phyloP scores from a whole-genome alignment of 257 asterid species.

The Nicotiana paniculata region DNA sequence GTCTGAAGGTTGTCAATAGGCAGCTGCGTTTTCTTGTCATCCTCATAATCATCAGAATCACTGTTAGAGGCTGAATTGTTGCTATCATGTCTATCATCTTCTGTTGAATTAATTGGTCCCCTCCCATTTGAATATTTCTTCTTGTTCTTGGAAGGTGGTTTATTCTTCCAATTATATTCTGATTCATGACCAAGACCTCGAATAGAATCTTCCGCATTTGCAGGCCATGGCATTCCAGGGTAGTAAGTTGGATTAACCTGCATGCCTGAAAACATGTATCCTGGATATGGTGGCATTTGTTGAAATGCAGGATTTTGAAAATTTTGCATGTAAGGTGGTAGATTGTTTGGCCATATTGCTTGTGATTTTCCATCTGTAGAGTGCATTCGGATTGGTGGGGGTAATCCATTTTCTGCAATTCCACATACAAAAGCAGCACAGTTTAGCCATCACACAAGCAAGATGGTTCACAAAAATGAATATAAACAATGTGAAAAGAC shows the following conservation, averaged over 20 bases:
- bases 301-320: slow-evolving; percentile 53
- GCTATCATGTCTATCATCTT: slow-evolving; percentile 20
- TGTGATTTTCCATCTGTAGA: slow-evolving; percentile 45
- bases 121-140: slow-evolving; percentile 27
- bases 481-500: not conserved
- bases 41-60: slow-evolving; percentile 41
- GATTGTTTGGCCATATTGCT: slow-evolving; percentile 42
- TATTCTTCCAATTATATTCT: slow-evolving; percentile 26
- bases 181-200: slow-evolving; percentile 23
- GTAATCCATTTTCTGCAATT: slow-evolving; percentile 38
- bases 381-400: slow-evolving; percentile 30
- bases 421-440: slow-evolving; percentile 1
- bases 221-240: slow-evolving; percentile 51
- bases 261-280: slow-evolving; percentile 53
- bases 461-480: not conserved
- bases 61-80: slow-evolving; percentile 37
- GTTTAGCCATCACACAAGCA: not conserved
- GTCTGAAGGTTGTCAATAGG: slow-evolving; percentile 20
- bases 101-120: slow-evolving; percentile 5
- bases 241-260: slow-evolving; percentile 43
- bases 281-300: slow-evolving; percentile 47
- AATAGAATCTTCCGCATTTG: slow-evolving; percentile 36
- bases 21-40: slow-evolving; percentile 23
- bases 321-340: slow-evolving; percentile 46
- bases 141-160: slow-evolving; percentile 27